Percentiles rank a stretch among this genome's conserved stretches.
phyloP scores from a whole-genome alignment of 345 rosid genomes.

The Citrus trifoliata region DNA sequence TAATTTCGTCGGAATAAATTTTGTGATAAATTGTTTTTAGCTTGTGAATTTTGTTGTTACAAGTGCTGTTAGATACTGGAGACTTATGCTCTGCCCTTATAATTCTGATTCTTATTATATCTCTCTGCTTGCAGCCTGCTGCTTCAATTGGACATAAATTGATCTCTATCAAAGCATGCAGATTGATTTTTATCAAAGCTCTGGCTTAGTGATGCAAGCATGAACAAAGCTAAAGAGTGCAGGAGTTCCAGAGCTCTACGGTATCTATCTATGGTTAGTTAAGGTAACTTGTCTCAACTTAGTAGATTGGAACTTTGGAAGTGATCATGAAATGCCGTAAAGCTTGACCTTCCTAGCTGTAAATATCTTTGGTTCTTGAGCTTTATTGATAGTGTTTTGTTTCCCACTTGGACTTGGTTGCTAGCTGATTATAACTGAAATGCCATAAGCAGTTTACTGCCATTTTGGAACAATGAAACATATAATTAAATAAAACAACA shows the following conservation, averaged over 20 bases:
- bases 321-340: not conserved
- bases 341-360: slow-evolving; percentile 5
- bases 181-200: not conserved
- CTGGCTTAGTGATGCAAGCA: not conserved
- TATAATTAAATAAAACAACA: too few relatives aligned
- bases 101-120: slow-evolving; percentile 1
- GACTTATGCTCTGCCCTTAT: not conserved
- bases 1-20: not conserved
- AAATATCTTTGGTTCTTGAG: not conserved
- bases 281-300: not conserved
- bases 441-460: too few relatives aligned
- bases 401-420: not conserved
- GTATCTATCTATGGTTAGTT: not conserved
- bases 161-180: slow-evolving; percentile 16
- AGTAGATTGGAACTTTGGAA: slow-evolving; percentile 4
- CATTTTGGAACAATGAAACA: too few relatives aligned
- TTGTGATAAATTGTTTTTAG: not conserved
- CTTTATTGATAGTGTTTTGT: not conserved
- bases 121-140: slow-evolving; percentile 35
- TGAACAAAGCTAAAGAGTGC: not conserved
- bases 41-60: not conserved
- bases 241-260: not conserved
- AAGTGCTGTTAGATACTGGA: not conserved
- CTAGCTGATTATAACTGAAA: not conserved
- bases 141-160: slow-evolving; percentile 40